phyloP scores from a whole-genome alignment of 2,329 filamentous ascomycete genomes.

The Cladosporium sp. region DNA sequence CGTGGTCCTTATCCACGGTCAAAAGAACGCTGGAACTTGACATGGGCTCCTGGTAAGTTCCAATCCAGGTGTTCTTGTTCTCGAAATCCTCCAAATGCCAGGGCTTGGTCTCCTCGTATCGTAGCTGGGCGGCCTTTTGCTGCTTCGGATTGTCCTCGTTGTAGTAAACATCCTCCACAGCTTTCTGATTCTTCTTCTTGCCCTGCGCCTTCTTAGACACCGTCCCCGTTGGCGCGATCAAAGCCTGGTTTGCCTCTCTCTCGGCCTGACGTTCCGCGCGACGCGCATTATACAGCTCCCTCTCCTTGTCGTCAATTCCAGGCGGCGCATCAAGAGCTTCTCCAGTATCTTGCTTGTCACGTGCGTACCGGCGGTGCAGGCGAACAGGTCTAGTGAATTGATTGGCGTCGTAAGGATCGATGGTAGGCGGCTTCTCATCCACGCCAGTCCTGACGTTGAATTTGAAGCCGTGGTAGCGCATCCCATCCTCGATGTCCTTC shows the following conservation, averaged over 20 bases:
- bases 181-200: conserved; percentile 66
- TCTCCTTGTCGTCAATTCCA: conserved; percentile 58
- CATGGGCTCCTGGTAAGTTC: conserved; percentile 80
- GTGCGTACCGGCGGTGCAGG: conserved; percentile 81
- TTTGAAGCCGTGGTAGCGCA: conserved; percentile 83
- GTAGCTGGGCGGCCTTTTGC: conserved; percentile 55
- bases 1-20: conserved; percentile 52
- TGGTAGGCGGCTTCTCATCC: conserved; percentile 23
- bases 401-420: conserved; percentile 64
- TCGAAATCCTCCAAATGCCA: conserved; percentile 98
- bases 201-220: conserved; percentile 48
- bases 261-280: conserved; percentile 78
- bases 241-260: conserved; percentile 77
- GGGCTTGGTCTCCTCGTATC: conserved; percentile 90
- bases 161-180: conserved; percentile 77
- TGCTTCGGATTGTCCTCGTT: conserved; percentile 71
- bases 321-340: conserved; percentile 23
- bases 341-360: conserved; percentile 47
- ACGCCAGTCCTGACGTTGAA: conserved; percentile 53
- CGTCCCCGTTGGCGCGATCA: conserved; percentile 79
- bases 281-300: conserved; percentile 51
- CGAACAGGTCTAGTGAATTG: conserved; percentile 85
- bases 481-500: conserved; percentile 66
- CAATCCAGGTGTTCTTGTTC: conserved; percentile 89
- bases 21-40: conserved; percentile 77